phyloP scores from a whole-genome alignment of 129 eudicot species.

The Flaveria brownii region DNA sequence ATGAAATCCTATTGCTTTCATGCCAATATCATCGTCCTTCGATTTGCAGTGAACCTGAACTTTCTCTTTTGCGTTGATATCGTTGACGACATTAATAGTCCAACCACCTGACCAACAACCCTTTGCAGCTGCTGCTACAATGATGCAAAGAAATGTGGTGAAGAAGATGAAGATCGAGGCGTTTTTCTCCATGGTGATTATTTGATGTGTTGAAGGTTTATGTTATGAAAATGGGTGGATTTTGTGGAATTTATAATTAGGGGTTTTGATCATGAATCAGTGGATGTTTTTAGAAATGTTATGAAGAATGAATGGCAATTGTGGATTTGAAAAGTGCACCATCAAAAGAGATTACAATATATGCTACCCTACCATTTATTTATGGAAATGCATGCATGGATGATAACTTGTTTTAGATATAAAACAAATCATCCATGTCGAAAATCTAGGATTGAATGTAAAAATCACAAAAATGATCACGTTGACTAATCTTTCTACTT shows the following conservation, averaged over 20 bases:
- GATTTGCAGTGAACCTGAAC: slow-evolving; percentile 36
- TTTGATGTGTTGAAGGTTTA: background rate
- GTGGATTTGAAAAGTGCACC: background rate
- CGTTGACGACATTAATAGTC: slow-evolving; percentile 13
- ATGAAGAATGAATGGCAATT: too few relatives aligned
- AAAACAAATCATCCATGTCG: too few relatives aligned
- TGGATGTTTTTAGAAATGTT: background rate
- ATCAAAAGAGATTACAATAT: background rate
- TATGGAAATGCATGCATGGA: background rate
- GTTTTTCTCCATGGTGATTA: slow-evolving; percentile 12
- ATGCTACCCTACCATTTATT: background rate
- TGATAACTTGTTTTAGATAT: too few relatives aligned
- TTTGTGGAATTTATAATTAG: background rate
- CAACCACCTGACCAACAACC: slow-evolving; percentile 24
- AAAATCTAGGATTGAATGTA: too few relatives aligned
- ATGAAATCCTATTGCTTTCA: slow-evolving; percentile 2
- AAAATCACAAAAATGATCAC: background rate
- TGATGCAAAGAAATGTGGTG: slow-evolving; percentile 8
- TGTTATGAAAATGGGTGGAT: slow-evolving; percentile 6
- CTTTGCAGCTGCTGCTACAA: background rate
- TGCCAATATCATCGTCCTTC: slow-evolving; percentile 29
- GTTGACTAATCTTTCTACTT: too few relatives aligned
- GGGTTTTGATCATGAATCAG: background rate
- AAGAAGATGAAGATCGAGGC: slow-evolving; percentile 18
- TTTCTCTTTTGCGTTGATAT: background rate